Conservation (phyloP, 768 basidiomycete genomes). For the Agaricus subrufescens region DNA sequence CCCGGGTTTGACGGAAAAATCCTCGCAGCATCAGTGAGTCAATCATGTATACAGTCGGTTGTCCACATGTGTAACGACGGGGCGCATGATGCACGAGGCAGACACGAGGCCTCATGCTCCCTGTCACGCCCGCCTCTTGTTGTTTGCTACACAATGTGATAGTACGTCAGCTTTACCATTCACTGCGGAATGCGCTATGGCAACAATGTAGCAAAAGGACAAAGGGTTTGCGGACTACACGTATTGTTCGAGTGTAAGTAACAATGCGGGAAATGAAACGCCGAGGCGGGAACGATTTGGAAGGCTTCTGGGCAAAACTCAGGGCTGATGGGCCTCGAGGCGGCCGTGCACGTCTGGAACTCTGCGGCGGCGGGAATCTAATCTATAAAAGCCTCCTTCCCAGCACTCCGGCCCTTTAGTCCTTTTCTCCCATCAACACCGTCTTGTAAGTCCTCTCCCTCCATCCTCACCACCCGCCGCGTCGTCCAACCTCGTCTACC, state of each 20-base stretch:
- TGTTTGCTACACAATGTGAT: background rate
- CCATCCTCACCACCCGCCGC: constrained; percentile 1
- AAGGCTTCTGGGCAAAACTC: constrained; percentile 3
- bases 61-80: background rate
- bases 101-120: constrained; percentile 3
- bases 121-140: constrained; percentile 1
- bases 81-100: constrained; percentile 7
- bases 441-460: background rate
- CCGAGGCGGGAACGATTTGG: constrained; percentile 1
- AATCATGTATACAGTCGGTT: background rate
- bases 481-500: constrained; percentile 1
- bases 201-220: background rate
- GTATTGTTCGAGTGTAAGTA: background rate
- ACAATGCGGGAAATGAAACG: constrained; percentile 1
- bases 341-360: constrained; percentile 19
- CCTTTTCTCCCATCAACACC: constrained; percentile 15
- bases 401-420: constrained; percentile 11
- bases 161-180: background rate
- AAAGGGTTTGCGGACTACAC: background rate
- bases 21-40: constrained; percentile 6
- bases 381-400: constrained; percentile 19
- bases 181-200: background rate
- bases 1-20: background rate
- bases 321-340: constrained; percentile 42
- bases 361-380: constrained; percentile 15